Conservation (phyloP, 1,139 yeast species). For the Saccharomycopsis hybrid region DNA sequence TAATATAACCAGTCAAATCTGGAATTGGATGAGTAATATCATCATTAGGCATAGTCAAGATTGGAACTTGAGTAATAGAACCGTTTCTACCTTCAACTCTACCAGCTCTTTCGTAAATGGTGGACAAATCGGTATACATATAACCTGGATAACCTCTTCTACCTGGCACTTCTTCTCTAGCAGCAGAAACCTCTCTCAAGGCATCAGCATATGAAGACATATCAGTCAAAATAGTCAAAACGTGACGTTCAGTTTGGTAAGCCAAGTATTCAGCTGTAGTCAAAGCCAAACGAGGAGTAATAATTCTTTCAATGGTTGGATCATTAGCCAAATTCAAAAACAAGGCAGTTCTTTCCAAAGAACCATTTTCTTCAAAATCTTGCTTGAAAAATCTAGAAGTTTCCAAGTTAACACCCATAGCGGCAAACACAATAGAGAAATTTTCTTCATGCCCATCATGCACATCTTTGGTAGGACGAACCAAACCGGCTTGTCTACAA, state of each 20-base stretch:
- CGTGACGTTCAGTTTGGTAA: conserved; percentile 98
- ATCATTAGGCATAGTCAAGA: conserved; percentile 98
- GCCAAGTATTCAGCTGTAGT: conserved; percentile 98
- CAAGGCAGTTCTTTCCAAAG: conserved; percentile 93
- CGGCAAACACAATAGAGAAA: conserved; percentile 98
- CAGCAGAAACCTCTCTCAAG: conserved; percentile 98
- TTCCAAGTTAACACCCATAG: conserved; percentile 94
- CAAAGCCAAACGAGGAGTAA: conserved; percentile 98
- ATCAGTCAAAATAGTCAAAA: conserved; percentile 93
- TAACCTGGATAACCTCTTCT: conserved; percentile 99
- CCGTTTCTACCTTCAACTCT: conserved; percentile 99
- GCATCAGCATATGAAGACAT: conserved; percentile 99
- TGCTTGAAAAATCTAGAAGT: conserved; percentile 94
- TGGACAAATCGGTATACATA: conserved; percentile 98
- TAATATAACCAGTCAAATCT: conserved; percentile 98
- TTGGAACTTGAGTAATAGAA: conserved; percentile 97
- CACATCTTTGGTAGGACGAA: conserved; percentile 98
- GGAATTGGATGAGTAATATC: conserved; percentile 99
- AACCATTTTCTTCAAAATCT: conserved; percentile 98
- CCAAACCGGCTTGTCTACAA: conserved; percentile 99
- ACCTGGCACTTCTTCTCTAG: conserved; percentile 99
- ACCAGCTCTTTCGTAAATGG: conserved; percentile 99
- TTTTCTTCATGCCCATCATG: conserved; percentile 99
- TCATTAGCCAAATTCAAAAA: conserved; percentile 97
- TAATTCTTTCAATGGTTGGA: conserved; percentile 98